A percentile compares a stretch with the other conserved stretches of the same genome.
Evolutionary conservation across 148 eudicot species (phyloP).

Genomic region (Salicornia ramosissima): DNA sequence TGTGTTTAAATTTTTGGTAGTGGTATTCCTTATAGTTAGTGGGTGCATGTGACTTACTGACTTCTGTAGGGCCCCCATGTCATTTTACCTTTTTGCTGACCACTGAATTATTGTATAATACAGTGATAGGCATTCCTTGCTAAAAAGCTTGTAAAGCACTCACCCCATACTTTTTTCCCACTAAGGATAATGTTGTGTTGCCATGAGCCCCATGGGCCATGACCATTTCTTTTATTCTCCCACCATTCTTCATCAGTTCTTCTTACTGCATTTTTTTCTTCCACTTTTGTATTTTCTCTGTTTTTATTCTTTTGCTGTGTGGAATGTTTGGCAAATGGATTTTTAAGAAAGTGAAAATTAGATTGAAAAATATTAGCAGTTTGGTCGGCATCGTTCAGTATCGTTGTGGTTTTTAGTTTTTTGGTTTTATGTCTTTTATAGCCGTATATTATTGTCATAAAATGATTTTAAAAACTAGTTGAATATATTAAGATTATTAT

Average conservation of each 20-base stretch:
- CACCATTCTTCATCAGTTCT: not conserved
- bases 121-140: slow-evolving; percentile 14
- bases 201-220: too few relatives aligned
- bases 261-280: not conserved
- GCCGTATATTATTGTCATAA: too few relatives aligned
- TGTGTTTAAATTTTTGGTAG: slow-evolving; percentile 15
- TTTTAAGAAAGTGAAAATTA: too few relatives aligned
- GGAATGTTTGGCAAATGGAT: too few relatives aligned
- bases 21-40: slow-evolving; percentile 18
- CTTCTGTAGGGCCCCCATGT: slow-evolving; percentile 26
- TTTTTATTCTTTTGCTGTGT: not conserved
- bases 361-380: too few relatives aligned
- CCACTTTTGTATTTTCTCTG: too few relatives aligned
- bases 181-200: slow-evolving; percentile 18
- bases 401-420: too few relatives aligned
- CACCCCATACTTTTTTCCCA: slow-evolving; percentile 25
- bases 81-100: slow-evolving; percentile 21
- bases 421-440: too few relatives aligned
- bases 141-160: slow-evolving; percentile 26
- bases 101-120: slow-evolving; percentile 18
- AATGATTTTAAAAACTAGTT: too few relatives aligned
- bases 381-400: too few relatives aligned
- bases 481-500: too few relatives aligned
- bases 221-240: not conserved
- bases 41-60: slow-evolving; percentile 34